These are phyloP conservation scores for Erythrobasidium hasegawianum DNA, from an alignment of 1,284 basidiomycete genomes.

Conservation along the genomic window DNA sequence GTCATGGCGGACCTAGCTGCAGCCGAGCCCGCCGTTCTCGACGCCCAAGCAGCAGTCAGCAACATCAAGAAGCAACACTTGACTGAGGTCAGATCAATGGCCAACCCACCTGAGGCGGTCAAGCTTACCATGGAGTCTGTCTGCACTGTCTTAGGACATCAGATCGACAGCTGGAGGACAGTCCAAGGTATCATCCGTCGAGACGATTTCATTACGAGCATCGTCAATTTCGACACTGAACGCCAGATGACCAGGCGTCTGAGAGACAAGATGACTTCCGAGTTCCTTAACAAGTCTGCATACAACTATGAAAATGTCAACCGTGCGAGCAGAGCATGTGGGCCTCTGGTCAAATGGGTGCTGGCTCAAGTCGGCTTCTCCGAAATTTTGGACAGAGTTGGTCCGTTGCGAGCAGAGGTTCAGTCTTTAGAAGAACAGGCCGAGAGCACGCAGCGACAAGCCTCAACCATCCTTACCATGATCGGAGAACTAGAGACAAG, in stretches of 20 bases:
- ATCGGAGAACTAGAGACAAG: constrained; percentile 88
- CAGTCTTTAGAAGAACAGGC: constrained; percentile 88
- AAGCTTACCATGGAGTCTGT: constrained; percentile 99
- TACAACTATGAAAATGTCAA: constrained; percentile 97
- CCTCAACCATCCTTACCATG: constrained; percentile 81
- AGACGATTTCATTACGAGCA: constrained; percentile 94
- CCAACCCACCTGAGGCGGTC: constrained; percentile 95
- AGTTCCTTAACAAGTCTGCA: constrained; percentile 83
- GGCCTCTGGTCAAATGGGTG: constrained; percentile 97
- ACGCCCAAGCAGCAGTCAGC: constrained; percentile 90
- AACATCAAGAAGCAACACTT: constrained; percentile 97
- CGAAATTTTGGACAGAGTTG: constrained; percentile 95
- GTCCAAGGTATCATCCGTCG: constrained; percentile 95
- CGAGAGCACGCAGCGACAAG: constrained; percentile 87
- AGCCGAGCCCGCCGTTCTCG: constrained; percentile 93
- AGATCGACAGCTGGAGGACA: constrained; percentile 93
- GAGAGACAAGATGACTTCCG: constrained; percentile 87
- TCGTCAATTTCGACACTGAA: constrained; percentile 94
- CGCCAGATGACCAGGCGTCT: constrained; percentile 82
- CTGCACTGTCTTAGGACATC: constrained; percentile 94
- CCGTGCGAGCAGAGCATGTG: constrained; percentile 93
- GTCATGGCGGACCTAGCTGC: constrained; percentile 96
- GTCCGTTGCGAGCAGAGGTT: constrained; percentile 93
- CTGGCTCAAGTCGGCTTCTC: constrained; percentile 97
- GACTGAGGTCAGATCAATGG: constrained; percentile 97